Conservation (phyloP, 1,284 basidiomycete genomes). For the Fomes fomentarius region DNA sequence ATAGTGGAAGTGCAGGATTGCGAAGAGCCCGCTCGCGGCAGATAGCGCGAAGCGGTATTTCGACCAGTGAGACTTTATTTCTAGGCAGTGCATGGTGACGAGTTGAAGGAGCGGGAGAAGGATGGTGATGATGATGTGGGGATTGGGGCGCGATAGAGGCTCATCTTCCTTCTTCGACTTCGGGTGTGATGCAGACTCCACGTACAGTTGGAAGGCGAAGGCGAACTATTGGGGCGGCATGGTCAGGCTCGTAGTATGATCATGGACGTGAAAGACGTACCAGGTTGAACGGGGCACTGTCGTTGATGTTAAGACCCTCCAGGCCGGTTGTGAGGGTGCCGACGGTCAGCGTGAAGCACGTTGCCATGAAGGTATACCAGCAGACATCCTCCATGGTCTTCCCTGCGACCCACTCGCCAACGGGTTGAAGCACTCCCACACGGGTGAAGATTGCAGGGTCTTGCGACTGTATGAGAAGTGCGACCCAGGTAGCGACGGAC, state of each 20-base stretch:
- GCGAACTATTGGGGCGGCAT: constrained; percentile 58
- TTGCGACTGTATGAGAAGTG: constrained; percentile 58
- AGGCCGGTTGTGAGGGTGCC: constrained; percentile 68
- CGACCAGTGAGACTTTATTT: constrained; percentile 61
- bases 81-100: constrained; percentile 63
- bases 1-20: constrained; percentile 66
- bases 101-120: constrained; percentile 70
- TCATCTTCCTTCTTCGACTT: constrained; percentile 48
- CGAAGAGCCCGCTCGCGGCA: constrained; percentile 57
- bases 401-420: constrained; percentile 50
- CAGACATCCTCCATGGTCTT: constrained; percentile 66
- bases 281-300: constrained; percentile 66
- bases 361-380: constrained; percentile 71
- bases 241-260: neutral
- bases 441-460: constrained; percentile 42
- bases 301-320: constrained; percentile 56
- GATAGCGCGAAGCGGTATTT: constrained; percentile 68
- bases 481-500: constrained; percentile 56
- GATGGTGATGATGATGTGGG: constrained; percentile 68
- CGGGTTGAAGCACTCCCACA: constrained; percentile 31
- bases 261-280: constrained; percentile 41
- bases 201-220: constrained; percentile 73
- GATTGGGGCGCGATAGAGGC: constrained; percentile 63
- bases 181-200: constrained; percentile 67
- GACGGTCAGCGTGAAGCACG: constrained; percentile 64